phyloP scores from a whole-genome alignment of 352 stramenopile species.

The Pythium phragmitis region DNA sequence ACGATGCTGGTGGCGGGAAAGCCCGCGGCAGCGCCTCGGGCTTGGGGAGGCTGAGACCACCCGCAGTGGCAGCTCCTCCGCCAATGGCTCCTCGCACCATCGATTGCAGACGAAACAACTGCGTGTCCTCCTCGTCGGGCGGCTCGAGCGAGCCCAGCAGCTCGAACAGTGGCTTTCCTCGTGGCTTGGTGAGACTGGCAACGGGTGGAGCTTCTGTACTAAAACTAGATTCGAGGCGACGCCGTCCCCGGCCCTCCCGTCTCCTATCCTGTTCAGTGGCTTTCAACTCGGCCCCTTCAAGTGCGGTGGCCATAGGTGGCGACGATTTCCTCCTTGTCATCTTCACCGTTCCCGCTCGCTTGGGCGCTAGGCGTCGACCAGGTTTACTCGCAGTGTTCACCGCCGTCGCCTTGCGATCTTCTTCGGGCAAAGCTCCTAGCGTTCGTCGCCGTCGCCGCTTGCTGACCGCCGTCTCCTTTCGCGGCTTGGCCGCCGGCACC shows the following conservation, averaged over 20 bases:
- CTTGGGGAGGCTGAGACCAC: too few relatives aligned
- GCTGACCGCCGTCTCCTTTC: slow-evolving; percentile 2
- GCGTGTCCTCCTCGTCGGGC: slow-evolving; percentile 27
- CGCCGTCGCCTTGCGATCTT: slow-evolving; percentile 7
- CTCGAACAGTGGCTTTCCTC: slow-evolving; percentile 9
- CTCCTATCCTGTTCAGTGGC: background rate
- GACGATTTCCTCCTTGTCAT: slow-evolving; percentile 28
- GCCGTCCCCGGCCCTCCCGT: background rate
- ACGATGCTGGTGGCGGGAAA: background rate
- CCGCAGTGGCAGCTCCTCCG: background rate
- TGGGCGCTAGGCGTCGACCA: background rate
- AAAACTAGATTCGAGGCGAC: background rate
- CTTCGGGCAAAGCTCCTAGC: background rate
- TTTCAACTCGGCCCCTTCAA: background rate
- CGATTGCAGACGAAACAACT: slow-evolving; percentile 22
- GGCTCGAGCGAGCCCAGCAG: slow-evolving; percentile 16
- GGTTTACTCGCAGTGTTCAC: background rate
- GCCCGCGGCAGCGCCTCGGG: background rate
- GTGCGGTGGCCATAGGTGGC: background rate
- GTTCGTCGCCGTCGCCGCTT: slow-evolving; percentile 8
- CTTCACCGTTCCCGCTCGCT: background rate
- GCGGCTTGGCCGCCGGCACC: background rate
- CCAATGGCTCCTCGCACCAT: slow-evolving; percentile 14
- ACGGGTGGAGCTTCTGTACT: background rate
- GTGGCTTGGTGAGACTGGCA: background rate